Evolutionary conservation across 106 monocot species (phyloP).

Genomic region (Ottelia alismoides): DNA sequence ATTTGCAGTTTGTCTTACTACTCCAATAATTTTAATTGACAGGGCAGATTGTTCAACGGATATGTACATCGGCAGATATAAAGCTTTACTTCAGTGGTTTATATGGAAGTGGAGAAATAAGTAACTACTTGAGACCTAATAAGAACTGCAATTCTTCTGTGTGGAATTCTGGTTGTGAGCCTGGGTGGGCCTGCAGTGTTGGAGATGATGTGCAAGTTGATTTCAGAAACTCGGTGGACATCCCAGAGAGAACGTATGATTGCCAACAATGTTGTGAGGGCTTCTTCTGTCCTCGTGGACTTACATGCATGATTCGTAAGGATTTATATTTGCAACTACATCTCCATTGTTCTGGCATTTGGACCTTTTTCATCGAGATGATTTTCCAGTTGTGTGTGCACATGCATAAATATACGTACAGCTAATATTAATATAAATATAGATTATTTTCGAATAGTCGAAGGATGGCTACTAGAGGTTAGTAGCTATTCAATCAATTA

Average conservation of each 20-base stretch:
- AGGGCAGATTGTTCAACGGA: constrained; percentile 25
- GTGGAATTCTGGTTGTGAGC: constrained; percentile 61
- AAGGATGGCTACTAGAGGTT: too few relatives aligned
- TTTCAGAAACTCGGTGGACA: constrained; percentile 1
- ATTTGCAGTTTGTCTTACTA: neutral
- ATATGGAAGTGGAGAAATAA: constrained; percentile 2
- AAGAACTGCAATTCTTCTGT: constrained; percentile 45
- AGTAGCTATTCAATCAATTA: too few relatives aligned
- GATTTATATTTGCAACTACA: too few relatives aligned
- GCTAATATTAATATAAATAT: too few relatives aligned
- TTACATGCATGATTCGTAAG: constrained; percentile 84
- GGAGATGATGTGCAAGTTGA: constrained; percentile 7
- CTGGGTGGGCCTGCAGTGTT: constrained; percentile 58
- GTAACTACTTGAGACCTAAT: constrained; percentile 31
- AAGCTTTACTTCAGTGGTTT: constrained; percentile 35
- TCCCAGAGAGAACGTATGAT: constrained; percentile 21
- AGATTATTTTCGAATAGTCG: too few relatives aligned
- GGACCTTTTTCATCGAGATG: too few relatives aligned
- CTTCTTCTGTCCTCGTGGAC: constrained; percentile 63
- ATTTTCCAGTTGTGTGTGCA: too few relatives aligned
- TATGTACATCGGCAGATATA: constrained; percentile 39
- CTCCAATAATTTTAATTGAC: too few relatives aligned
- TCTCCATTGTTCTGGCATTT: too few relatives aligned
- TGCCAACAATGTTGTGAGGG: constrained; percentile 55
- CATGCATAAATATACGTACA: too few relatives aligned